Conservation (phyloP, 2,329 filamentous ascomycete genomes). For the Intubia oerlemansii region DNA sequence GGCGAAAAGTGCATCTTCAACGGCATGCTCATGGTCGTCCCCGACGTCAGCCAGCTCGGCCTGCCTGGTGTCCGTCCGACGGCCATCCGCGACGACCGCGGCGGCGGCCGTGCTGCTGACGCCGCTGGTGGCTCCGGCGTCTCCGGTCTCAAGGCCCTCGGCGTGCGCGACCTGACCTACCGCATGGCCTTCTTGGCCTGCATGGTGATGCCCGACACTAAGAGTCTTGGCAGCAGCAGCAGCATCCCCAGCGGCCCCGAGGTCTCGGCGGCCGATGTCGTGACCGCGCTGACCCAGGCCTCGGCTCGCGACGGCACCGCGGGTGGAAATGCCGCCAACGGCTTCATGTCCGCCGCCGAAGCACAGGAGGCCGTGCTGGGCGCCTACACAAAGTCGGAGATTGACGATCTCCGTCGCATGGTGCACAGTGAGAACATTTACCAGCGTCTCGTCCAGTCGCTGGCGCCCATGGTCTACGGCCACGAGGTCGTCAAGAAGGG, state of each 20-base stretch:
- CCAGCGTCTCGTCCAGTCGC: constrained; percentile 72
- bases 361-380: constrained; percentile 74
- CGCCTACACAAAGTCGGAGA: constrained; percentile 68
- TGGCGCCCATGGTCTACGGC: constrained; percentile 92
- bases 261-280: constrained; percentile 62
- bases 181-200: constrained; percentile 90
- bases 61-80: constrained; percentile 71
- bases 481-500: constrained; percentile 98
- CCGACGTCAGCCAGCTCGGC: constrained; percentile 85
- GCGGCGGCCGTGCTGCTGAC: constrained; percentile 46
- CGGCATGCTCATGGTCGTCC: constrained; percentile 85
- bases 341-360: constrained; percentile 47
- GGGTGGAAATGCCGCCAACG: constrained; percentile 4
- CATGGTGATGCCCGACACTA: constrained; percentile 82
- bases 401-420: constrained; percentile 79
- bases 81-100: constrained; percentile 63
- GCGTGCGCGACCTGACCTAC: constrained; percentile 89
- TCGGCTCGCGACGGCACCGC: constrained; percentile 39
- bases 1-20: constrained; percentile 98
- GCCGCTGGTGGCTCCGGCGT: constrained; percentile 75
- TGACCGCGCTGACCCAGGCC: constrained; percentile 61
- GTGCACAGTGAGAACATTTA: constrained; percentile 95
- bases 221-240: constrained; percentile 53
- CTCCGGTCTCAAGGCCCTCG: constrained; percentile 72
- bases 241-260: constrained; percentile 17